These are phyloP conservation scores for Ormosia emarginata DNA, from an alignment of 306 rosid genomes.

Conservation along the genomic window DNA sequence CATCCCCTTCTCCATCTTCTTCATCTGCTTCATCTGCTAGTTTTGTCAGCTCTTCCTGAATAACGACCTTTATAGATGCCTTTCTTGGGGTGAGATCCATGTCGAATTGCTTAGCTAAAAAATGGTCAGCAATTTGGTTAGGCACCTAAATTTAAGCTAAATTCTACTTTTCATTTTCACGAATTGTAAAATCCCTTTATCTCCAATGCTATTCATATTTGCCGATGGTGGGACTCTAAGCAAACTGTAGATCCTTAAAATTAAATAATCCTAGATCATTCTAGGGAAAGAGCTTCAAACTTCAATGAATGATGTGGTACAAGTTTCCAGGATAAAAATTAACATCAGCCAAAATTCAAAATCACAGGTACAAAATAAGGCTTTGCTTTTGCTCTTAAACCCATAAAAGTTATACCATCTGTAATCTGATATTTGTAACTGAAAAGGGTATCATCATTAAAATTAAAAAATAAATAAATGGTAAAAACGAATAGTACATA, in stretches of 20 bases:
- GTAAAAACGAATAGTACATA: constrained; percentile 4
- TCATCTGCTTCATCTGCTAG: constrained; percentile 60
- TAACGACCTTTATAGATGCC: constrained; percentile 56
- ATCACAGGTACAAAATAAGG: background rate
- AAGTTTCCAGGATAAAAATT: background rate
- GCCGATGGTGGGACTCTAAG: background rate
- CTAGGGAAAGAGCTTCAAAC: background rate
- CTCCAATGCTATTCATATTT: background rate
- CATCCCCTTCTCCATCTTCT: constrained; percentile 40
- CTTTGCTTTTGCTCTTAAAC: background rate
- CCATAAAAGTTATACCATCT: background rate
- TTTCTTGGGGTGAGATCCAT: constrained; percentile 57
- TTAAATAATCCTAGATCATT: background rate
- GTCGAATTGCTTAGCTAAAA: constrained; percentile 47
- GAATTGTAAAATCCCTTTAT: background rate
- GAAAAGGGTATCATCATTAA: background rate
- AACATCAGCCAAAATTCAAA: background rate
- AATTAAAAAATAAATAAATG: background rate
- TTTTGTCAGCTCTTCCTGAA: constrained; percentile 70
- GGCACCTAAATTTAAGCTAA: background rate
- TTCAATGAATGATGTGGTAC: background rate
- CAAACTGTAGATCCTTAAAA: background rate
- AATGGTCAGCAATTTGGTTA: background rate
- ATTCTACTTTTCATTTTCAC: background rate
- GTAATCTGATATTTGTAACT: background rate